Percentiles rank a stretch among this genome's conserved stretches.
Evolutionary conservation across 176 grass and related monocot species (phyloP).

Genomic region (Cymbopogon citratus): DNA sequence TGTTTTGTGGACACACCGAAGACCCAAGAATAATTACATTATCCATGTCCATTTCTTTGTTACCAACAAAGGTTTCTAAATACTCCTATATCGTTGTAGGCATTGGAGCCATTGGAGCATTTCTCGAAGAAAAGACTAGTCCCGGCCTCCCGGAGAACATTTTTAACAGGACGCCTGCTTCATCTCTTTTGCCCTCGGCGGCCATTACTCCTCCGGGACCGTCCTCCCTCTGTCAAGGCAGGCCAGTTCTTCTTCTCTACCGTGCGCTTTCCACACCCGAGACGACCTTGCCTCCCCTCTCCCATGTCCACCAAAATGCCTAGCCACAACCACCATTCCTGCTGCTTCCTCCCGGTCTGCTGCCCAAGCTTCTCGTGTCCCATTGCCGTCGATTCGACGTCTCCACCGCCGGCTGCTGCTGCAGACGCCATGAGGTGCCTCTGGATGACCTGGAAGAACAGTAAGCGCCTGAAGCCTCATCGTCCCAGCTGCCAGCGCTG

Average conservation of each 20-base stretch:
- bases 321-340: neutral
- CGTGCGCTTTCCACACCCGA: neutral
- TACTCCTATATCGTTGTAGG: no score
- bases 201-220: neutral
- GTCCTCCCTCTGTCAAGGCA: neutral
- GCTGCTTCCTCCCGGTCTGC: neutral
- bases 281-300: neutral
- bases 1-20: no score
- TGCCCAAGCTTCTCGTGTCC: neutral
- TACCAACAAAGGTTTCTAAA: no score
- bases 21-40: no score
- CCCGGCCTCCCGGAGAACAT: neutral
- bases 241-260: neutral
- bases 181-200: constrained; percentile 21
- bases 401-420: neutral
- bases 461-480: neutral
- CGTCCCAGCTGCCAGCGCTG: no score
- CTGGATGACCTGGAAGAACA: neutral
- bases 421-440: neutral
- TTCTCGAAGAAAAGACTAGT: no score
- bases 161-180: constrained; percentile 26
- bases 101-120: no score
- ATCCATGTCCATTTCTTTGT: no score
- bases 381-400: neutral
- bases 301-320: neutral